phyloP scores from a whole-genome alignment of 768 basidiomycete genomes.

The Dioszegia aurantiaca region DNA sequence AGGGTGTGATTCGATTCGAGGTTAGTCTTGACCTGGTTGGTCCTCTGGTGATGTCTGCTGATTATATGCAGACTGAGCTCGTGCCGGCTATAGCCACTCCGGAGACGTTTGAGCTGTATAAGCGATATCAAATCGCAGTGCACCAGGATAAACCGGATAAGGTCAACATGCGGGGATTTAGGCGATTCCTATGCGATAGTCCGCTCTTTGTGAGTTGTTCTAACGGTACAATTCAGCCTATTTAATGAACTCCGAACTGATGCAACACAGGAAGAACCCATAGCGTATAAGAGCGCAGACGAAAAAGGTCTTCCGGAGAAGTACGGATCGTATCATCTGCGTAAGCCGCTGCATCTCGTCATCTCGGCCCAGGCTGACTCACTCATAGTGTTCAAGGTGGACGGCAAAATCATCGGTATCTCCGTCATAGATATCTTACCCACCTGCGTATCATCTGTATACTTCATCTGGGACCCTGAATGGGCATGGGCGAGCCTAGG shows the following conservation, averaged over 20 bases:
- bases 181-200: slow-evolving; percentile 72
- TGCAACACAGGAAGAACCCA: slow-evolving; percentile 3
- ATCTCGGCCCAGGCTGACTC: background rate
- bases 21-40: too few species aligned
- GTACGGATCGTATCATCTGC: slow-evolving; percentile 91
- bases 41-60: slow-evolving; percentile 51
- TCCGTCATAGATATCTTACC: slow-evolving; percentile 89
- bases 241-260: slow-evolving; percentile 3
- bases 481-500: slow-evolving; percentile 52
- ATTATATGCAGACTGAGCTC: slow-evolving; percentile 69
- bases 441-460: slow-evolving; percentile 72
- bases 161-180: slow-evolving; percentile 60
- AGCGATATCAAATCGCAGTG: slow-evolving; percentile 72
- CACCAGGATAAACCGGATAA: slow-evolving; percentile 63
- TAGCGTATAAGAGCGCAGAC: slow-evolving; percentile 7
- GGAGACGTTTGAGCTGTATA: slow-evolving; percentile 77
- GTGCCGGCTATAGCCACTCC: slow-evolving; percentile 72
- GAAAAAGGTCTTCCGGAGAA: slow-evolving; percentile 63
- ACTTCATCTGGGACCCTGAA: slow-evolving; percentile 77
- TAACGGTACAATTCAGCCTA: background rate
- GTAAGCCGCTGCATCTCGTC: slow-evolving; percentile 45
- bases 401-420: slow-evolving; percentile 77
- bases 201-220: slow-evolving; percentile 64
- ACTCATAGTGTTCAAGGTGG: slow-evolving; percentile 62
- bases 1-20: slow-evolving; percentile 29